These are phyloP conservation scores for Coccomyxa subellipsoidea DNA, from an alignment of 163 green algal species.

Conservation along the genomic window DNA sequence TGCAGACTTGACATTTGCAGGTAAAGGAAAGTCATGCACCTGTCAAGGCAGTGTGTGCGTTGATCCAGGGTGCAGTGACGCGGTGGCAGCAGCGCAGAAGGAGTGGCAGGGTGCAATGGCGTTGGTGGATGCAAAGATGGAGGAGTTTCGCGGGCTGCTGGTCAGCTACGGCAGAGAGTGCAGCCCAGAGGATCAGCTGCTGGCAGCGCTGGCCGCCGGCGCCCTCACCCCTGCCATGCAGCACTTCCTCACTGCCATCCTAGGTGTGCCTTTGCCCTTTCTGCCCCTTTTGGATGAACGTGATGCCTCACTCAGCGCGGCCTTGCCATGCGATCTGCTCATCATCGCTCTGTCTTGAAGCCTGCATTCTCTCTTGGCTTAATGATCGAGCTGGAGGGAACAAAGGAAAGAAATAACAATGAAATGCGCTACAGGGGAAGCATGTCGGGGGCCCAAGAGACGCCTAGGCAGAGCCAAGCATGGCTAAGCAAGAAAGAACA, in stretches of 20 bases:
- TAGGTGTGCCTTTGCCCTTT: slow-evolving; percentile 26
- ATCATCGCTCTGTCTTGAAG: too few species aligned
- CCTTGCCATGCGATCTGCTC: too few species aligned
- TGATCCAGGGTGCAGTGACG: neutral
- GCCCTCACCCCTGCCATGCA: slow-evolving; percentile 47
- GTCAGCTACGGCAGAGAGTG: slow-evolving; percentile 23
- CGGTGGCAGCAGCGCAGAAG: slow-evolving; percentile 18
- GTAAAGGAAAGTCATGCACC: too few species aligned
- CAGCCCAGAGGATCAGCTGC: slow-evolving; percentile 35
- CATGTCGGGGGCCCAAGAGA: too few species aligned
- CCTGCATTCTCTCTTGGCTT: too few species aligned
- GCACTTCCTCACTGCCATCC: slow-evolving; percentile 52
- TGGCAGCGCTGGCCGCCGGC: slow-evolving; percentile 39
- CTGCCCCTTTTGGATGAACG: neutral
- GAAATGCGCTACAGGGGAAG: too few species aligned
- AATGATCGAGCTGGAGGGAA: too few species aligned
- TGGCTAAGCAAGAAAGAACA: too few species aligned
- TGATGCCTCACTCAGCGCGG: too few species aligned
- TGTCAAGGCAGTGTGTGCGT: neutral
- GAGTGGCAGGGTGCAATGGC: slow-evolving; percentile 31
- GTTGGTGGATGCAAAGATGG: slow-evolving; percentile 24
- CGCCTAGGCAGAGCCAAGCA: too few species aligned
- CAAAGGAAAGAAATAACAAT: too few species aligned
- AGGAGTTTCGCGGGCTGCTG: slow-evolving; percentile 27
- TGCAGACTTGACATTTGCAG: too few species aligned